These are phyloP conservation scores for Halenospora varia DNA, from an alignment of 495 filamentous ascomycete species.

Conservation along the genomic window DNA sequence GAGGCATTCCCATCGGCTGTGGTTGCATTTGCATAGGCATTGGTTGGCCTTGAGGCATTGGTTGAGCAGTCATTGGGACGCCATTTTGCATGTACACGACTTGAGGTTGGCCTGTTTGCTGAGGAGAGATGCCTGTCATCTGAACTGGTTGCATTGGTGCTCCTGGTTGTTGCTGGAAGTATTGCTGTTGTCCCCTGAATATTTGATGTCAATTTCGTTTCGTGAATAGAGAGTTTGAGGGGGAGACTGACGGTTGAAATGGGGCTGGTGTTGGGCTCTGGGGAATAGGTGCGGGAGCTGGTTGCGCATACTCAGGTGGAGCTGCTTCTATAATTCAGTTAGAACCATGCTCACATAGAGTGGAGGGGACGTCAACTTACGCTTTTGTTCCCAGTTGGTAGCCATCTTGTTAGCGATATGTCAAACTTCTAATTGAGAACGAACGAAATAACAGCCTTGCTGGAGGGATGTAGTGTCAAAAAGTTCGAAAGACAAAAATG, in stretches of 20 bases:
- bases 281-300: neutral
- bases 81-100: neutral
- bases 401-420: neutral
- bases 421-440: neutral
- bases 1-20: neutral
- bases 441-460: neutral
- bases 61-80: no score
- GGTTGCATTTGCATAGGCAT: no score
- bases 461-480: neutral
- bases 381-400: neutral
- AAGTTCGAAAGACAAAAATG: no score
- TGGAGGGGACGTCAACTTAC: neutral
- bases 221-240: neutral
- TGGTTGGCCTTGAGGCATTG: no score
- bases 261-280: conserved; percentile 44
- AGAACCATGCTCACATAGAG: neutral
- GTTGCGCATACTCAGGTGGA: neutral
- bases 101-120: neutral
- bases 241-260: conserved; percentile 50
- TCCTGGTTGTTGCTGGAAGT: conserved; percentile 61
- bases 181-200: conserved; percentile 51
- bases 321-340: neutral
- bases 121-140: no score
- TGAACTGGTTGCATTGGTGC: neutral
- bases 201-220: neutral